Evolutionary conservation across 1,284 basidiomycete species (phyloP).

Genomic region (Psilocybe mexicana): DNA sequence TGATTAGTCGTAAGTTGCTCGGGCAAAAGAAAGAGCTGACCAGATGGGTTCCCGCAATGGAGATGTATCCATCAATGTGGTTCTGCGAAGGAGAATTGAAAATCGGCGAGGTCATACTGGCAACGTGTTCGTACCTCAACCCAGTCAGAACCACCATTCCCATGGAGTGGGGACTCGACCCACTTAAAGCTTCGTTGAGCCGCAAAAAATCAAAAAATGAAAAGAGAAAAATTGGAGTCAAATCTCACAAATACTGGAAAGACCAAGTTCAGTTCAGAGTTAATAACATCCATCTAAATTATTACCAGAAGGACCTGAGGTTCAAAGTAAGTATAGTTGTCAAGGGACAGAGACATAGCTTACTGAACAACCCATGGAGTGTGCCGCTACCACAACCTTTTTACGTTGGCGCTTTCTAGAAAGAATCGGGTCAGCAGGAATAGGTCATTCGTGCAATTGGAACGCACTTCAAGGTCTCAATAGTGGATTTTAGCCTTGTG

Average conservation of each 20-base stretch:
- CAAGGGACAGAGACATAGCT: slow-evolving; percentile 23
- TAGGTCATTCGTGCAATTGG: background rate
- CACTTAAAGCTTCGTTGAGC: slow-evolving; percentile 76
- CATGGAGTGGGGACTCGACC: slow-evolving; percentile 89
- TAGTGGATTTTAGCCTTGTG: slow-evolving; percentile 80
- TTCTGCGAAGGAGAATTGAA: slow-evolving; percentile 37
- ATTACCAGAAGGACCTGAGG: background rate
- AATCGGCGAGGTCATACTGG: background rate
- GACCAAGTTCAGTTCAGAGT: background rate
- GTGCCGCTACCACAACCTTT: slow-evolving; percentile 87
- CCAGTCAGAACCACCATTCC: slow-evolving; percentile 88
- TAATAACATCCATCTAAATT: background rate
- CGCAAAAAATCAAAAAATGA: background rate
- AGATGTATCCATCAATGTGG: slow-evolving; percentile 80
- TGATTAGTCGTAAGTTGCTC: background rate
- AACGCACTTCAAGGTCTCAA: slow-evolving; percentile 79
- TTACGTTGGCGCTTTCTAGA: slow-evolving; percentile 67
- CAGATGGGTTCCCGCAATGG: slow-evolving; percentile 88
- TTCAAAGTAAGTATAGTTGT: background rate
- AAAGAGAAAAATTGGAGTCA: background rate
- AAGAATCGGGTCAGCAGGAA: background rate
- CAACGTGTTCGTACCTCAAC: slow-evolving; percentile 61
- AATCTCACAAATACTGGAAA: slow-evolving; percentile 64
- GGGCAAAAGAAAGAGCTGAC: slow-evolving; percentile 37
- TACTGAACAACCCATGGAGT: slow-evolving; percentile 88